A percentile compares a stretch with the other conserved stretches of the same genome.
Conservation (phyloP, 345 rosid species). For the Mercurialis annua region DNA sequence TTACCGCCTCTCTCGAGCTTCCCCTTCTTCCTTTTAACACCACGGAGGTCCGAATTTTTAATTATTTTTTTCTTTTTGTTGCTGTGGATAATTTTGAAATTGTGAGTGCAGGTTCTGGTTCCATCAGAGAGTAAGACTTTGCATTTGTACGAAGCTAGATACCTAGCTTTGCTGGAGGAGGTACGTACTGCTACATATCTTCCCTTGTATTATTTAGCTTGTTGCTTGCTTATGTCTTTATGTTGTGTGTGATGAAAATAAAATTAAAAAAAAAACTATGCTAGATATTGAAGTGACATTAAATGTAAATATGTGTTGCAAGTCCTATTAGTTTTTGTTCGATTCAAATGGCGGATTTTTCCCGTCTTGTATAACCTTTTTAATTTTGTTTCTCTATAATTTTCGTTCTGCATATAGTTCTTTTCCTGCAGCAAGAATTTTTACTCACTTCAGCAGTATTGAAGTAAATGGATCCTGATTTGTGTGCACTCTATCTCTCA, state of each 20-base stretch:
- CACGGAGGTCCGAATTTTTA: background rate
- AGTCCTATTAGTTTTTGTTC: background rate
- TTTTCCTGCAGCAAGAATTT: background rate
- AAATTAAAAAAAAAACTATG: too few relatives aligned
- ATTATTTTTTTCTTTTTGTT: background rate
- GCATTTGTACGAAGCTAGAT: conserved; percentile 77
- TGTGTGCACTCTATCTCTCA: background rate
- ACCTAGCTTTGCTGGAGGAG: conserved; percentile 71
- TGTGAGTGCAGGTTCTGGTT: conserved; percentile 57
- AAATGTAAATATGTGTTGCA: too few relatives aligned
- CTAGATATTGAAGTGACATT: too few relatives aligned
- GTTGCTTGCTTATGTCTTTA: too few relatives aligned
- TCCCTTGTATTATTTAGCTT: background rate
- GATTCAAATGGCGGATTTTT: background rate
- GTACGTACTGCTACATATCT: too few relatives aligned
- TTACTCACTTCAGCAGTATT: background rate
- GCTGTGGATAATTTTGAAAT: background rate
- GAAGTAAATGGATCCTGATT: background rate
- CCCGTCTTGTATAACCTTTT: background rate
- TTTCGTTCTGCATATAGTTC: background rate
- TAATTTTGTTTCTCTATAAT: background rate
- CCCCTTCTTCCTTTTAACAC: conserved; percentile 17
- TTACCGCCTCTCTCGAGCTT: conserved; percentile 9
- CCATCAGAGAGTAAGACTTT: conserved; percentile 73
- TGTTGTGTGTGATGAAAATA: too few relatives aligned